phyloP scores from a whole-genome alignment of 306 rosid species.

The Quercus rubra region DNA sequence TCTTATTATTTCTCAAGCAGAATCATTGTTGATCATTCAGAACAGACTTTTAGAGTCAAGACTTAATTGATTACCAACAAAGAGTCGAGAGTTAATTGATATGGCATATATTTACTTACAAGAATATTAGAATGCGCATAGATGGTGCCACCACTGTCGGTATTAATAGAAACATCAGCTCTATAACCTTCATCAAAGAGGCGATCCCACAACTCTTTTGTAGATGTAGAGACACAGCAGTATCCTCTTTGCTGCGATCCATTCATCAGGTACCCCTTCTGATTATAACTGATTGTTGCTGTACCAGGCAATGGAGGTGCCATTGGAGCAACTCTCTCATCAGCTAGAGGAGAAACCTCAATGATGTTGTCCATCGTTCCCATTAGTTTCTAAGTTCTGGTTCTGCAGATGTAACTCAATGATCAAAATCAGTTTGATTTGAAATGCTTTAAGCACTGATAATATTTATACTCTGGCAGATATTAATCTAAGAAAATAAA shows the following conservation, averaged over 20 bases:
- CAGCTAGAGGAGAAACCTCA: slow-evolving; percentile 13
- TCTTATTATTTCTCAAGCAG: background rate
- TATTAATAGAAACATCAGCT: slow-evolving; percentile 74
- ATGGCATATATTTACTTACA: slow-evolving; percentile 52
- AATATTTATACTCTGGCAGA: background rate
- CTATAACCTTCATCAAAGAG: slow-evolving; percentile 64
- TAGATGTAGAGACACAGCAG: slow-evolving; percentile 39
- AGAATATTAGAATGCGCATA: slow-evolving; percentile 76
- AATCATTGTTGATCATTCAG: background rate
- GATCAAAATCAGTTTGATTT: slow-evolving; percentile 3
- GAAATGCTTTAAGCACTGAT: background rate
- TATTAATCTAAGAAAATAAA: background rate
- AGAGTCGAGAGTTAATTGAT: background rate
- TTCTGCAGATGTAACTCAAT: slow-evolving; percentile 26
- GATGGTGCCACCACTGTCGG: slow-evolving; percentile 58
- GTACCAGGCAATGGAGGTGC: slow-evolving; percentile 58
- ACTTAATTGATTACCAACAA: background rate
- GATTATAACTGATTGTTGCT: slow-evolving; percentile 15
- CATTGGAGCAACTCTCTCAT: slow-evolving; percentile 28
- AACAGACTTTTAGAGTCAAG: background rate
- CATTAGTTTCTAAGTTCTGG: slow-evolving; percentile 28
- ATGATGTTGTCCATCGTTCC: slow-evolving; percentile 18
- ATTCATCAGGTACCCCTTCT: slow-evolving; percentile 11
- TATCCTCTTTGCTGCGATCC: slow-evolving; percentile 30
- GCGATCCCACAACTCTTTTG: slow-evolving; percentile 63